phyloP scores from a whole-genome alignment of 345 rosid genomes.

The Stellera chamaejasme region DNA sequence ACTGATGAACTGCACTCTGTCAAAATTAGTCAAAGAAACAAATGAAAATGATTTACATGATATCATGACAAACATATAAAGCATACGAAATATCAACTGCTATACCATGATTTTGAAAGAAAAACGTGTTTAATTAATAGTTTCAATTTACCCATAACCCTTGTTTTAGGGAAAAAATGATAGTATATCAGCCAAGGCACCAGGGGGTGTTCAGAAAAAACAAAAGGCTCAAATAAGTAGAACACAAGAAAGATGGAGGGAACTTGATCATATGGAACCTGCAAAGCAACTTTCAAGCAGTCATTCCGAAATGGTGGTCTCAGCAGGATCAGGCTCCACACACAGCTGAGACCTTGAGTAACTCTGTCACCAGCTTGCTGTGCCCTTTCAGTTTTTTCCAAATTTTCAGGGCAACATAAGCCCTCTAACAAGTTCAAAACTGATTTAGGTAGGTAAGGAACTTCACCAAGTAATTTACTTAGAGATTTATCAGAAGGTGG shows the following conservation, averaged over 20 bases:
- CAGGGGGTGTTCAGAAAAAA: no score
- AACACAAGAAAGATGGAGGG: not conserved
- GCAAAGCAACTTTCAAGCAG: conserved; percentile 90
- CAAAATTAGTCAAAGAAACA: conserved; percentile 13
- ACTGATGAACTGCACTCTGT: conserved; percentile 88
- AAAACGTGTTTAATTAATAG: no score
- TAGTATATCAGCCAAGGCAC: no score
- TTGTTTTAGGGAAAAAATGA: no score
- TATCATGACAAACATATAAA: no score
- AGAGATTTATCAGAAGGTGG: conserved; percentile 98
- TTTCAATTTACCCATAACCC: no score
- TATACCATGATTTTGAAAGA: no score
- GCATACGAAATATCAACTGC: no score
- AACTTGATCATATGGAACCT: conserved; percentile 35
- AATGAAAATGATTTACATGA: not conserved
- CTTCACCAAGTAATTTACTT: conserved; percentile 86
- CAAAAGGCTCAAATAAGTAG: not conserved
- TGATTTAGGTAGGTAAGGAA: conserved; percentile 79
- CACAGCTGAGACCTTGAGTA: conserved; percentile 93
- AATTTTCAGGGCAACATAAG: conserved; percentile 67
- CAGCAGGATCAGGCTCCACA: conserved; percentile 81
- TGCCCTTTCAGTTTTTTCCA: conserved; percentile 52
- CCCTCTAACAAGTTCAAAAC: conserved; percentile 73
- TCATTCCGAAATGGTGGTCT: conserved; percentile 80
- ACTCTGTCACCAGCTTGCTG: conserved; percentile 83